Evolutionary conservation across 2,329 filamentous ascomycete species (phyloP).

Genomic region (Aureobasidium sp.): DNA sequence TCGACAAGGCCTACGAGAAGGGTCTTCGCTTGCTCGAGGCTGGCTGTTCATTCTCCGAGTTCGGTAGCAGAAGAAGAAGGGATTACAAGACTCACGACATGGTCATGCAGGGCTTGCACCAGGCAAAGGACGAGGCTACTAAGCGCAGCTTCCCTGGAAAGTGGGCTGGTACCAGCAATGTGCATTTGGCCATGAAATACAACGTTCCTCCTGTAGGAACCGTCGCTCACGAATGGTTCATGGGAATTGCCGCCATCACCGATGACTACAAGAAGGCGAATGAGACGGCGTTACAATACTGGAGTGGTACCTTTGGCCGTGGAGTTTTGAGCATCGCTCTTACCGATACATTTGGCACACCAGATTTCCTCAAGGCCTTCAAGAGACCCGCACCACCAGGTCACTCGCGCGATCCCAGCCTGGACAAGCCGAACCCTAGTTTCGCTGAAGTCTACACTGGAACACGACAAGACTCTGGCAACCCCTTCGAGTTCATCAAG

Average conservation of each 20-base stretch:
- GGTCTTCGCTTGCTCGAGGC: constrained; percentile 67
- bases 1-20: constrained; percentile 77
- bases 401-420: constrained; percentile 12
- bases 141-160: constrained; percentile 57
- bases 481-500: constrained; percentile 71
- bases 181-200: constrained; percentile 93
- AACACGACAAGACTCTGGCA: constrained; percentile 83
- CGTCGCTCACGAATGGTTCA: constrained; percentile 97
- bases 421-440: constrained; percentile 32
- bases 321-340: constrained; percentile 75
- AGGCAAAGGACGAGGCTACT: constrained; percentile 58
- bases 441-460: constrained; percentile 80
- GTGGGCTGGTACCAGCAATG: constrained; percentile 86
- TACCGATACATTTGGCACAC: constrained; percentile 94
- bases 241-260: constrained; percentile 90
- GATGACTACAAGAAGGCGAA: constrained; percentile 79
- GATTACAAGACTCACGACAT: constrained; percentile 94
- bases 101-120: constrained; percentile 77
- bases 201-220: constrained; percentile 79
- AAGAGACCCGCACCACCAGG: constrained; percentile 50
- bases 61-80: constrained; percentile 78
- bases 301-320: constrained; percentile 84
- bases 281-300: constrained; percentile 75
- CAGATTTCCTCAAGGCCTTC: constrained; percentile 80
- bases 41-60: constrained; percentile 87